Conservation (phyloP, 176 grass and related monocot species). For the Oryza glumipatula region DNA sequence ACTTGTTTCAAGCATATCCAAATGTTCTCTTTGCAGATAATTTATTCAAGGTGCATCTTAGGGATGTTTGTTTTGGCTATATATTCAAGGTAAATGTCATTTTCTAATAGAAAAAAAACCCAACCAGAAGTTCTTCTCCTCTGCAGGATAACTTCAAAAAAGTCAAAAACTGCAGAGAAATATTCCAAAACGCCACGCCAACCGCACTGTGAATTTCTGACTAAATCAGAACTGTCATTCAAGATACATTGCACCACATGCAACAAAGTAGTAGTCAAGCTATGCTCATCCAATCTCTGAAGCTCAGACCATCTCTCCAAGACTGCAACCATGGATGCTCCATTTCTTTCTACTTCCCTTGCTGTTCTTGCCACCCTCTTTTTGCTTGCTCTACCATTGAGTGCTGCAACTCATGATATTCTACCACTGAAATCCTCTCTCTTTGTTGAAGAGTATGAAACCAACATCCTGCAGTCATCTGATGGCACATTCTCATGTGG, state of each 20-base stretch:
- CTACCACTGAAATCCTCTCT: slow-evolving; percentile 33
- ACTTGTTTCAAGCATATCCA: not conserved
- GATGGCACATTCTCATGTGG: slow-evolving; percentile 47
- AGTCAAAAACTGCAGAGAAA: slow-evolving; percentile 22
- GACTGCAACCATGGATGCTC: slow-evolving; percentile 30
- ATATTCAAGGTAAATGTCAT: too few species aligned
- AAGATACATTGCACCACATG: not conserved
- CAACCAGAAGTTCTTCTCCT: not conserved
- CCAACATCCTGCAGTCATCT: slow-evolving; percentile 22
- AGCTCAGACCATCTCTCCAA: slow-evolving; percentile 10
- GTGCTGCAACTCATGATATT: not conserved
- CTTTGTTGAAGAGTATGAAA: slow-evolving; percentile 23
- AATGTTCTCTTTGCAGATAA: not conserved
- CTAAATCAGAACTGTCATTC: not conserved
- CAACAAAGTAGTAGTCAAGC: not conserved
- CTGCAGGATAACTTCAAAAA: not conserved
- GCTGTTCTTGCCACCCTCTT: not conserved
- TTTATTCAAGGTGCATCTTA: not conserved
- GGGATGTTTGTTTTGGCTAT: not conserved
- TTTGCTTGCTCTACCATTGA: slow-evolving; percentile 17
- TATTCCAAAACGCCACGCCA: not conserved
- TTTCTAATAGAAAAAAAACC: not conserved
- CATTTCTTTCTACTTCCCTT: not conserved
- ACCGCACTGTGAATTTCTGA: slow-evolving; percentile 28
- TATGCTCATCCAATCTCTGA: slow-evolving; percentile 6